Percentiles rank a stretch among this genome's conserved stretches.
Conservation (phyloP, 306 rosid species). For the Castanea mollissima region DNA sequence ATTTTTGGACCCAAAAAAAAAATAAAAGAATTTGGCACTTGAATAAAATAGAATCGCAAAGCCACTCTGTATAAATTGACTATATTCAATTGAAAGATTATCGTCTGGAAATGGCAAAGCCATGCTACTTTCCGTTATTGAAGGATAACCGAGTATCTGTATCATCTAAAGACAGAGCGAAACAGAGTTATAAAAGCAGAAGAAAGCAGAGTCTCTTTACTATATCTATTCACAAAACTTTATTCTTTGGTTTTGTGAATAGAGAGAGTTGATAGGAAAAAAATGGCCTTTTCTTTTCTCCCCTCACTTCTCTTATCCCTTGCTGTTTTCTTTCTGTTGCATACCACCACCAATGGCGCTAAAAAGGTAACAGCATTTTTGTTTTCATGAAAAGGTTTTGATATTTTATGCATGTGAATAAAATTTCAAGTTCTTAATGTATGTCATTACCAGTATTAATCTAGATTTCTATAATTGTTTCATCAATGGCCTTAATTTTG, state of each 20-base stretch:
- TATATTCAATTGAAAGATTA: too few species aligned
- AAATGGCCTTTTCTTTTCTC: slow-evolving; percentile 23
- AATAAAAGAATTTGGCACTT: too few species aligned
- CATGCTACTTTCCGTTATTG: not conserved
- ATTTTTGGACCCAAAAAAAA: not conserved
- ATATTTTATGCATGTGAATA: not conserved
- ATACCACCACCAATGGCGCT: slow-evolving; percentile 24
- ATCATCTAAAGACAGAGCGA: slow-evolving; percentile 11
- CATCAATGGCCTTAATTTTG: not conserved
- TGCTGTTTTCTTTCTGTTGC: slow-evolving; percentile 32
- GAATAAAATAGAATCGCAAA: too few species aligned
- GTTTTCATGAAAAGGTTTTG: not conserved
- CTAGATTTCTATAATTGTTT: not conserved
- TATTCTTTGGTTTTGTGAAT: not conserved
- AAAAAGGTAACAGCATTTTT: slow-evolving; percentile 34
- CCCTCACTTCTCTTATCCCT: slow-evolving; percentile 21
- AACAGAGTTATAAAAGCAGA: not conserved
- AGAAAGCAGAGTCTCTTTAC: slow-evolving; percentile 3
- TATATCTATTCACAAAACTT: not conserved
- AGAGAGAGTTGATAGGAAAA: not conserved
- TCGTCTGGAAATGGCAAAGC: not conserved
- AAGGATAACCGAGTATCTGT: not conserved
- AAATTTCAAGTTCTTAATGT: not conserved
- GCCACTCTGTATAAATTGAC: not conserved
- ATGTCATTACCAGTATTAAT: not conserved